Conservation (phyloP, 1,284 basidiomycete species). For the Leccinum colubrinum region DNA sequence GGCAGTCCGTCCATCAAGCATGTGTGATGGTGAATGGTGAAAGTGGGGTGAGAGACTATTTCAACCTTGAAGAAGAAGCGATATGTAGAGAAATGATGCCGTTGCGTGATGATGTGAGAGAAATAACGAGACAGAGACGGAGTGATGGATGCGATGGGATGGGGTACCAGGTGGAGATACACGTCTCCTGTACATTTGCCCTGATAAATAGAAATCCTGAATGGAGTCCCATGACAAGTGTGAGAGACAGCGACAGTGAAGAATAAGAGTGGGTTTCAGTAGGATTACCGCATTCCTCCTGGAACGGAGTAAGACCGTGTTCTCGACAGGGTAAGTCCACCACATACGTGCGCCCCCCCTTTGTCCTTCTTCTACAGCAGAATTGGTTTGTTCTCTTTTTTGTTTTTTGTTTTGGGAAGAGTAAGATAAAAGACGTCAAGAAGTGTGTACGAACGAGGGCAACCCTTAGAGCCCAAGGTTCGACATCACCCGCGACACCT, state of each 20-base stretch:
- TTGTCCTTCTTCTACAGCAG: conserved; percentile 10
- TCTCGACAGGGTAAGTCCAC: conserved; percentile 23
- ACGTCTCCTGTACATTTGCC: conserved; percentile 28
- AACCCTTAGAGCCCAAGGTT: conserved; percentile 65
- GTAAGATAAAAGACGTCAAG: conserved; percentile 6
- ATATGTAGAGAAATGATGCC: conserved; percentile 30
- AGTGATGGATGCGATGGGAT: conserved; percentile 24
- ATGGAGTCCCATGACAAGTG: conserved; percentile 29
- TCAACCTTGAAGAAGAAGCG: conserved; percentile 18
- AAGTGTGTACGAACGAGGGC: conserved; percentile 19
- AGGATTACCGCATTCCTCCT: conserved; percentile 22
- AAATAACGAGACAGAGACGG: conserved; percentile 24
- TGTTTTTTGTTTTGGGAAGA: conserved; percentile 10
- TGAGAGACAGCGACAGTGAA: conserved; percentile 18
- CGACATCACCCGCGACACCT: conserved; percentile 75
- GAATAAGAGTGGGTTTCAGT: conserved; percentile 17
- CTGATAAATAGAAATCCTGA: conserved; percentile 35
- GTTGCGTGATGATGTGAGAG: conserved; percentile 30
- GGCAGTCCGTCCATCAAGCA: conserved; percentile 23
- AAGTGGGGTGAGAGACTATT: conserved; percentile 11
- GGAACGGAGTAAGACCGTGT: conserved; percentile 20
- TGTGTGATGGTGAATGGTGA: conserved; percentile 15
- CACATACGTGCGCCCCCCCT: conserved; percentile 4
- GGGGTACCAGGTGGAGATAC: conserved; percentile 24
- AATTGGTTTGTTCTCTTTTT: conserved; percentile 6